phyloP scores from a whole-genome alignment of 352 stramenopile genomes.

The Phytophthora agathidicida region DNA sequence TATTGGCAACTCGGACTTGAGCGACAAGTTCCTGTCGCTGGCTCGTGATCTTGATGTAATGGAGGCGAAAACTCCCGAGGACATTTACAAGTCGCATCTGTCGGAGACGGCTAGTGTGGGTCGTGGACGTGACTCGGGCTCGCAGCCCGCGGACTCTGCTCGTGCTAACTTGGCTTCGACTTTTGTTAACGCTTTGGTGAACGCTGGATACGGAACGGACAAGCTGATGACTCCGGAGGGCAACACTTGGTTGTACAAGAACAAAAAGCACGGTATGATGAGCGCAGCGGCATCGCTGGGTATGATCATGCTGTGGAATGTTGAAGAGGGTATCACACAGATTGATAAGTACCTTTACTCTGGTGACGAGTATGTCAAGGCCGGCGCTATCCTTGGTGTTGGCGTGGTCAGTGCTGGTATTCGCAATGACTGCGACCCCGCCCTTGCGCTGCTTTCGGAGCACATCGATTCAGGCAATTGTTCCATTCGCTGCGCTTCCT shows the following conservation, averaged over 20 bases:
- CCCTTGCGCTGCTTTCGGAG: slow-evolving; percentile 96
- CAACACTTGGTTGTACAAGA: slow-evolving; percentile 99
- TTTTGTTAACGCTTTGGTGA: slow-evolving; percentile 99
- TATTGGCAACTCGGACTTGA: slow-evolving; percentile 97
- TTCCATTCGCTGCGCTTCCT: slow-evolving; percentile 94
- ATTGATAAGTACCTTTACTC: slow-evolving; percentile 99
- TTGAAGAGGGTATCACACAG: slow-evolving; percentile 98
- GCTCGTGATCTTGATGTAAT: slow-evolving; percentile 97
- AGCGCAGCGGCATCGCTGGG: slow-evolving; percentile 97
- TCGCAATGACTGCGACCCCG: slow-evolving; percentile 97
- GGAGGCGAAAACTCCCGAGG: slow-evolving; percentile 96
- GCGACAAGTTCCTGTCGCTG: slow-evolving; percentile 96
- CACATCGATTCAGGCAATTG: slow-evolving; percentile 96
- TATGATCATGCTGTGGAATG: slow-evolving; percentile 99
- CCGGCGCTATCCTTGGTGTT: slow-evolving; percentile 97
- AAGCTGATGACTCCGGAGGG: slow-evolving; percentile 94
- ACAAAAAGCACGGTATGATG: slow-evolving; percentile 99
- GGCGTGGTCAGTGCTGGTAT: slow-evolving; percentile 95
- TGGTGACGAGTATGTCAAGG: slow-evolving; percentile 98
- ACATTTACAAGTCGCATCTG: slow-evolving; percentile 99
- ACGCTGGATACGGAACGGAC: slow-evolving; percentile 98
- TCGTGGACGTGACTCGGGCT: slow-evolving; percentile 66
- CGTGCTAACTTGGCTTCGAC: slow-evolving; percentile 98
- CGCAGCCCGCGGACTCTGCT: slow-evolving; percentile 94
- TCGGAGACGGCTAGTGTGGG: slow-evolving; percentile 94